phyloP scores from a whole-genome alignment of 2,329 filamentous ascomycete species.

The Talaromyces sp. region DNA sequence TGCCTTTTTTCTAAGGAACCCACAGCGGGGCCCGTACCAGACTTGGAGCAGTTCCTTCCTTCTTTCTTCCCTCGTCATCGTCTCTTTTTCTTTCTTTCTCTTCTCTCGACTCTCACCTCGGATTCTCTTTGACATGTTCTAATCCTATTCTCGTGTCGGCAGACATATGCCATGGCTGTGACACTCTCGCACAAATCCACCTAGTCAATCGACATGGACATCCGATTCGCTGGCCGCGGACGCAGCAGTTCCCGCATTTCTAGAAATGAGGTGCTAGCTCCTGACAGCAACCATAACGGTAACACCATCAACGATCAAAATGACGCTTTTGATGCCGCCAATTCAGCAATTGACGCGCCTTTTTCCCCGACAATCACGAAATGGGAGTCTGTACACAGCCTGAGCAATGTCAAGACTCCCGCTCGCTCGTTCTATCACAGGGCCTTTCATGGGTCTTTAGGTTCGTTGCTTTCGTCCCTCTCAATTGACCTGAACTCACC shows the following conservation, averaged over 20 bases:
- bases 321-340: background rate
- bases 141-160: background rate
- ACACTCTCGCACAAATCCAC: background rate
- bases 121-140: background rate
- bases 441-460: slow-evolving; percentile 42
- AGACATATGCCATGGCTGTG: slow-evolving; percentile 2
- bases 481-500: background rate
- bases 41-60: background rate
- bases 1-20: slow-evolving; percentile 8
- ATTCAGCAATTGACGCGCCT: background rate
- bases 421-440: slow-evolving; percentile 45
- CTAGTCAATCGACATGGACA: background rate
- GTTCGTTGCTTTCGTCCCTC: slow-evolving; percentile 24
- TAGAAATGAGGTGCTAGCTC: background rate
- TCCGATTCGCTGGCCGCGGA: slow-evolving; percentile 12
- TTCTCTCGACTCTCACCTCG: background rate
- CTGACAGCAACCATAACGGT: background rate
- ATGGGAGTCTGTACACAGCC: slow-evolving; percentile 24
- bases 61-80: background rate
- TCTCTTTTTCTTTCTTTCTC: background rate
- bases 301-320: slow-evolving; percentile 11
- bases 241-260: slow-evolving; percentile 16
- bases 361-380: slow-evolving; percentile 3
- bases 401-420: slow-evolving; percentile 38
- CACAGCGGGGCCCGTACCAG: background rate